Evolutionary conservation across 73 alveolate species (phyloP).

Genomic region (Uronychia binucleata): DNA sequence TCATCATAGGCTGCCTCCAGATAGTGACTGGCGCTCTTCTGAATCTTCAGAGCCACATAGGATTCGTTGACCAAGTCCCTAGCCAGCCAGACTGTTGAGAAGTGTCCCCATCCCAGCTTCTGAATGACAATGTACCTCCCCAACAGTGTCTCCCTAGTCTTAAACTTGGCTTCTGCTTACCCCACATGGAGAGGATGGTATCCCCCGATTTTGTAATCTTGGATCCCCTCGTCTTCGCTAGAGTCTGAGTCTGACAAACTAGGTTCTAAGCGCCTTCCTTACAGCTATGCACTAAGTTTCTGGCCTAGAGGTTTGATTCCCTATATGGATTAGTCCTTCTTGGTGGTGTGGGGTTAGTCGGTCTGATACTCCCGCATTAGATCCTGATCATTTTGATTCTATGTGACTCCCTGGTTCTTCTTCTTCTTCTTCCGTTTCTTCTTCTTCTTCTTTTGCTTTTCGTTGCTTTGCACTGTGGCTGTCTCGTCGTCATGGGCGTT

Average conservation of each 20-base stretch:
- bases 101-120: conserved; percentile 99
- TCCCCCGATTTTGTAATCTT: conserved; percentile 96
- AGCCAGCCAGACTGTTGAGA: conserved; percentile 99
- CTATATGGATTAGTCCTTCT: conserved; percentile 5
- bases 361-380: neutral
- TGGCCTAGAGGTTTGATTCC: conserved; percentile 9
- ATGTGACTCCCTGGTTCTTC: neutral
- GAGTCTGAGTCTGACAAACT: conserved; percentile 77
- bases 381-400: neutral
- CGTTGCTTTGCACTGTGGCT: neutral
- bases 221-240: conserved; percentile 94
- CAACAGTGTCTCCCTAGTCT: conserved; percentile 77
- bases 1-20: conserved; percentile 99
- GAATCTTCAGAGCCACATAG: conserved; percentile 92
- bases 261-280: conserved; percentile 1
- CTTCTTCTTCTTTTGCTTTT: conserved; percentile 8
- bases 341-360: neutral
- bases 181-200: conserved; percentile 99
- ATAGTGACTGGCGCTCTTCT: conserved; percentile 97
- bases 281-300: conserved; percentile 30
- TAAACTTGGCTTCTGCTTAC: neutral
- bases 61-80: conserved; percentile 81
- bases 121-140: conserved; percentile 95
- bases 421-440: conserved; percentile 18
- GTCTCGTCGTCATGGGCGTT: conserved; percentile 1